Evolutionary conservation across 179 eudicot genomes (phyloP), one percentile per base, ranked within the genome.

Genomic region (Camellia oleifera): DNA sequence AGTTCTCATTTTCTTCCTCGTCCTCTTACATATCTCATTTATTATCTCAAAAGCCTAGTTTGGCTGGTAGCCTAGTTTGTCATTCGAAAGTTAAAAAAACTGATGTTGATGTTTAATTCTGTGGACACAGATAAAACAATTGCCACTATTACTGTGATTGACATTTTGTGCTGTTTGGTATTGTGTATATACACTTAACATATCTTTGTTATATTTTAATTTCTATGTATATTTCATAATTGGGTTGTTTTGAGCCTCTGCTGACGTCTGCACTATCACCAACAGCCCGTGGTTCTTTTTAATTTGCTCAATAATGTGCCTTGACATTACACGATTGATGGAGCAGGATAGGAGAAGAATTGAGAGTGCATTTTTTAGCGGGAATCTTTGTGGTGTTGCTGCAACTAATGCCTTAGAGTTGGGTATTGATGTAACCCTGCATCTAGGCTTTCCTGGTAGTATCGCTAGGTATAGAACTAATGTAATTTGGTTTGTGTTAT

Each of bases 381-480:
- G 98, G 66, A 91, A 81, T 72, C 85, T 94, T 80, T 84, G 90
- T 83, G 99, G 99, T 77, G 86, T 96, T 87, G 98, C 97, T 81
- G 96, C 98, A 60, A 96, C 99, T 61, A 96, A 89, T 90, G 99
- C 99, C 76, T 92, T 96, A 74, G 99, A 96, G 86, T 86, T 96
- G 88, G 99, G 99, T n/a, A 94, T 96, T 84, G 99, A 96, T 87
- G 98, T 84, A 12, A 96, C 99, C 44, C 88, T 96, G 81, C 99
- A 96, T 87, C 89, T 96, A 40, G 99, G 99, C 53, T 96, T 94
- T 88, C 99, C 99, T 84, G 99, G 99, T 75, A 94, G 93, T 83
- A 88, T 96, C 85, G 90, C 99, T 54, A 96, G 99, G 99, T 96
- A 89, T 74, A 58, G 20, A 20, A 46, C 71, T 69, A 18, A 17